Conservation (phyloP, 257 asterid species). For the Primulina eburnea region DNA sequence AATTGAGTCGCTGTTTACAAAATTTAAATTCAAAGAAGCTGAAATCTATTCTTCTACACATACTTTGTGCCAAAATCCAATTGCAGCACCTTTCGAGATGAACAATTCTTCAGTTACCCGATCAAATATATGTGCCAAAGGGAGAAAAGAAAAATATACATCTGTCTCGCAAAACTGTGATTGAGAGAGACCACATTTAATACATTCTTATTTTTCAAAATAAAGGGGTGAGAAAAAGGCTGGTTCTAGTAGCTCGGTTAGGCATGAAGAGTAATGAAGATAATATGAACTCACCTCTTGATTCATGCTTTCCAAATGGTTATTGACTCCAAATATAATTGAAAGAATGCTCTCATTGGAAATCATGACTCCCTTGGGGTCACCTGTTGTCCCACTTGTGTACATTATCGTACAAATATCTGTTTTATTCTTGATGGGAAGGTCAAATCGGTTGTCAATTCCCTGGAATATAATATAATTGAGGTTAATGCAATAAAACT, state of each 20-base stretch:
- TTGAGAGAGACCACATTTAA: slow-evolving; percentile 13
- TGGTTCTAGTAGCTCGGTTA: neutral
- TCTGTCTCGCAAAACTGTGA: slow-evolving; percentile 61
- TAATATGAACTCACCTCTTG: slow-evolving; percentile 49
- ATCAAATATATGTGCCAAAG: slow-evolving; percentile 84
- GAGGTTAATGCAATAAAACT: neutral
- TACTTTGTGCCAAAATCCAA: slow-evolving; percentile 88
- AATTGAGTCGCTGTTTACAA: neutral
- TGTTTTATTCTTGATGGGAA: slow-evolving; percentile 53
- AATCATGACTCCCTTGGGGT: slow-evolving; percentile 75
- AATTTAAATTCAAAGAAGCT: neutral
- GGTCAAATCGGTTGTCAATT: slow-evolving; percentile 38
- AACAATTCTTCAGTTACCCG: slow-evolving; percentile 72
- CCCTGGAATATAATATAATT: slow-evolving; percentile 40
- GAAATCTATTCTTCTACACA: slow-evolving; percentile 5
- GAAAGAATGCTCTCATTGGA: slow-evolving; percentile 76
- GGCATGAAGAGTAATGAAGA: neutral
- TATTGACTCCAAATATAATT: slow-evolving; percentile 66
- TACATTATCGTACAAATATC: slow-evolving; percentile 86
- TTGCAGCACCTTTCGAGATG: slow-evolving; percentile 69
- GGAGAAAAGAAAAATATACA: slow-evolving; percentile 74
- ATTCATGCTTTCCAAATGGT: slow-evolving; percentile 57
- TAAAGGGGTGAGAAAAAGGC: neutral
- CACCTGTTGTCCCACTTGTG: slow-evolving; percentile 89
- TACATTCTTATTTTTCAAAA: neutral